Evolutionary conservation across 2,329 filamentous ascomycete species (phyloP), one percentile per base, ranked within the genome.

Genomic region (Fusarium duplospermum): DNA sequence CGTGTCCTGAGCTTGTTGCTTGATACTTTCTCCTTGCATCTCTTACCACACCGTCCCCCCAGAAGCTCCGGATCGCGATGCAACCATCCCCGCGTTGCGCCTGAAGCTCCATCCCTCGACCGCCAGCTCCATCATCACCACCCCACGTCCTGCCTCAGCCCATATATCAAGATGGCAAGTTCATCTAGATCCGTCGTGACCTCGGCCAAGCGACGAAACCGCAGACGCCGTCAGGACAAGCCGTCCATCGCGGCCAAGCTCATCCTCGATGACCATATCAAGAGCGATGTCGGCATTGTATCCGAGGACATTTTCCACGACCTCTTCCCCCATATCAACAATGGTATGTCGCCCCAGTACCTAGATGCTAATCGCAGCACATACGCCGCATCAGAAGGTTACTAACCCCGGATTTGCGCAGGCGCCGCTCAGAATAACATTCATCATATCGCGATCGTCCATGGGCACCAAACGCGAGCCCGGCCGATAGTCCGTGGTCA

Each of bases 301-400:
- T 98, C 96, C 14, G 92, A 94, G 78, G 94, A 98, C 82, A 87
- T 99, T 61, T 94, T 95, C 78, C 87, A 89, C 56, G 93, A 97
- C 80, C 88, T 98, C 61, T 95, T 97, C 84, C 91, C 93, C 71
- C 85, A 90, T 77, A 79, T 88, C 76, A 83, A 84, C 75, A 78
- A 86, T 79, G 82, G 89, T 91, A 81, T 82, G 89, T 86, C 27
- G 36, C 35, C 31, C 56, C 5, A 20, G 16, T 36, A 6, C 40
- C 33, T 50, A 40, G 20, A 40, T 20, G 16, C 29, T 45, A 45
- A 31, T 33, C 6, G 5, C 31, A 40, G 56, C 54, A 33, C 47
- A 33, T 31, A 42, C n/a, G n/a, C 7, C 20, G 45, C 40, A 54
- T 60, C 33, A 11, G 11, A 22, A 62, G 59, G 58, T 65, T 64